Base-by-base conservation (phyloP, 2,329 filamentous ascomycete genomes). In the Cytospora mali region DNA sequence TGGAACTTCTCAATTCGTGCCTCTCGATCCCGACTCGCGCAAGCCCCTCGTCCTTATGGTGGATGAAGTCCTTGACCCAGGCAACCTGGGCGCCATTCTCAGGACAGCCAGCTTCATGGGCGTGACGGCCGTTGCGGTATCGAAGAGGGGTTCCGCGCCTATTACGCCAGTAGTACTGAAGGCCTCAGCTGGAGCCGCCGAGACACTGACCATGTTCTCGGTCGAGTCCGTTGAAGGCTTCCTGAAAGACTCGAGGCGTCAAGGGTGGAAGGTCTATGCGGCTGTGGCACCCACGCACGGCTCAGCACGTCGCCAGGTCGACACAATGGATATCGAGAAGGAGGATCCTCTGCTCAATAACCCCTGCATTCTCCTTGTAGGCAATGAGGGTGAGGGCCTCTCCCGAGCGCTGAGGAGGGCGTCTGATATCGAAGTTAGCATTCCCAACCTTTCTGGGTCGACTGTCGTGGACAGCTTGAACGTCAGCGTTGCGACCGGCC, bases 51-150 rank as follows among this genome's bases (percentile, higher is more conserved):
- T 96, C 10, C 78, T 96, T 1, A 77, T 94, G 33, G 79, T 95
- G 2, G 89, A 95, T 68, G 85, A 89, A 59, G 88, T 96, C 42
- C 77, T 92, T 11, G 94, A 99, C 71, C 90, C 93, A 0, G 93
- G 92, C 28, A 99, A 99, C 72, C 79, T 98, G 0, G 95, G 95
- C 49, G 92, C 88, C 25, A 94, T 98, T 64, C 82, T 98, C 50
- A 90, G 95, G 39, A 92, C 92, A 6, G 92, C 93, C 2, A 90
- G 92, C 71, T 98, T 95, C 74, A 84, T 98, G n/a, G 94, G 94
- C 25, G 89, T 92, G 6, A 91, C 93, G 61, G 93, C 91, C 5
- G 85, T 99, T 23, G 87, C 87, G 2, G 87, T 96, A 60, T 91
- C 92, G 3, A 87, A 84, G 31, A 85, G 86, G 64, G 89, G 87